Percentiles rank a stretch among this genome's conserved stretches.
Conservation (phyloP, 495 filamentous ascomycete species). For the Halenospora varia region DNA sequence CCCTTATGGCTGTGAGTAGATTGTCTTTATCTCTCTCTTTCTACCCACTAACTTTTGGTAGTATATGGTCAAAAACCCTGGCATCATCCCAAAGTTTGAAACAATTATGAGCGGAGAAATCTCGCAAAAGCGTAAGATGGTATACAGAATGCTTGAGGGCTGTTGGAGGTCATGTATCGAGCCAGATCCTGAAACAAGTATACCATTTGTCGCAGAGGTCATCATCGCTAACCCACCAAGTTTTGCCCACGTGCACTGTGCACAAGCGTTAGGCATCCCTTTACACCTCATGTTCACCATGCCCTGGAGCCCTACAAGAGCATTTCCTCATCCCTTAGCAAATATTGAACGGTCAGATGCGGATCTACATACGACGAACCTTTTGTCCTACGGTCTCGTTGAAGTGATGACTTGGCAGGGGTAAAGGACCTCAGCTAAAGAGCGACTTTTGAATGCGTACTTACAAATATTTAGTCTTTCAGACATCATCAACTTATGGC, state of each 20-base stretch:
- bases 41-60: no score
- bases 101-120: slow-evolving; percentile 65
- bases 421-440: slow-evolving; percentile 29
- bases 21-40: no score
- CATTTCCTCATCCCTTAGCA: slow-evolving; percentile 50
- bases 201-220: slow-evolving; percentile 67
- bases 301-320: slow-evolving; percentile 51
- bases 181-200: slow-evolving; percentile 33
- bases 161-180: slow-evolving; percentile 63
- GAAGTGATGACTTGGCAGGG: slow-evolving; percentile 79
- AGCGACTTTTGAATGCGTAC: neutral
- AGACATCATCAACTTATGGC: slow-evolving; percentile 67
- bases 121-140: slow-evolving; percentile 50
- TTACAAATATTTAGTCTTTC: slow-evolving; percentile 52
- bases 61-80: slow-evolving; percentile 81
- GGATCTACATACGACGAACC: slow-evolving; percentile 55
- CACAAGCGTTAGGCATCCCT: slow-evolving; percentile 67
- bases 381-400: slow-evolving; percentile 64
- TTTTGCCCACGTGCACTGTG: slow-evolving; percentile 73
- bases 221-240: slow-evolving; percentile 81
- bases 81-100: slow-evolving; percentile 61
- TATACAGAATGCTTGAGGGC: slow-evolving; percentile 58
- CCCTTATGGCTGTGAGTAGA: slow-evolving; percentile 76
- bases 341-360: slow-evolving; percentile 44
- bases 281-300: slow-evolving; percentile 66